phyloP scores from a whole-genome alignment of 2,329 filamentous ascomycete species.

The Aspergillus sp. region DNA sequence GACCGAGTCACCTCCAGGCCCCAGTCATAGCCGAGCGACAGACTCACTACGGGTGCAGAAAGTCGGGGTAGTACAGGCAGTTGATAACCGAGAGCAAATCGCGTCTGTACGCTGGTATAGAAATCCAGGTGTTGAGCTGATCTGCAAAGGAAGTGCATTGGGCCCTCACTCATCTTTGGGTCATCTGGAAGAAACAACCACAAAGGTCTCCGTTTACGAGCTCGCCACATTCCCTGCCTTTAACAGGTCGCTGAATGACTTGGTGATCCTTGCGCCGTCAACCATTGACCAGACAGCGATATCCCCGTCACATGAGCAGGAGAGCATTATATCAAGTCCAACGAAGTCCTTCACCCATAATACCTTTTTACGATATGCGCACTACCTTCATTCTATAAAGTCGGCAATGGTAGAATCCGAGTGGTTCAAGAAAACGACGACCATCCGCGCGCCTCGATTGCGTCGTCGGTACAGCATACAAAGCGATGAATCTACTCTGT shows the following conservation, averaged over 20 bases:
- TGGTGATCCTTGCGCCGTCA: conserved; percentile 54
- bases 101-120: conserved; percentile 61
- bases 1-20: background rate
- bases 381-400: conserved; percentile 27
- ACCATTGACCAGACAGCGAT: conserved; percentile 23
- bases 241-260: conserved; percentile 56
- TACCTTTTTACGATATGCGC: conserved; percentile 16
- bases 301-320: background rate
- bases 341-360: conserved; percentile 22
- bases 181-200: conserved; percentile 43
- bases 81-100: conserved; percentile 60
- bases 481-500: conserved; percentile 16
- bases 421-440: conserved; percentile 29
- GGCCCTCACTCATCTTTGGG: conserved; percentile 51
- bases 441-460: conserved; percentile 22
- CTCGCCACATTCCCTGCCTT: conserved; percentile 56
- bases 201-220: conserved; percentile 64
- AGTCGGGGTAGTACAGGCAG: conserved; percentile 62
- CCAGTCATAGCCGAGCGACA: background rate
- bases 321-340: conserved; percentile 17
- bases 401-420: conserved; percentile 19
- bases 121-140: conserved; percentile 42
- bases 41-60: conserved; percentile 43
- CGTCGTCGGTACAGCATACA: conserved; percentile 26
- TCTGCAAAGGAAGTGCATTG: conserved; percentile 38